Evolutionary conservation across 176 grass and related monocot genomes (phyloP).

Genomic region (Avena sativa): DNA sequence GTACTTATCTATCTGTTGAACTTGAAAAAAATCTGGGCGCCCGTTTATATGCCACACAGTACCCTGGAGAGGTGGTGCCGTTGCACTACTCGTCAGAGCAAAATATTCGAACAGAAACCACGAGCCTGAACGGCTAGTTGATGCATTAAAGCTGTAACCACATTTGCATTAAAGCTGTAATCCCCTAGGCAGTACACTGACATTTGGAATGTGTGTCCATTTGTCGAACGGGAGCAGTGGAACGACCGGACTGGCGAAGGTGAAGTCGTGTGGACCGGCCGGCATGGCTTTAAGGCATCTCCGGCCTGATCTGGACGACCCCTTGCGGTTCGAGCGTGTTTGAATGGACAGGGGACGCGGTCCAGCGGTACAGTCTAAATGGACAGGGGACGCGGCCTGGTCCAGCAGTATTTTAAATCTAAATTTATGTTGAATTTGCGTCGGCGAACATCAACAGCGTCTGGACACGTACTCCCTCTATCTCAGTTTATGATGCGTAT

Average conservation of each 20-base stretch:
- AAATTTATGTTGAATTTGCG: too few relatives aligned
- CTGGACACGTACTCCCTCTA: too few relatives aligned
- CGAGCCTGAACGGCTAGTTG: not conserved
- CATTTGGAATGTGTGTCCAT: not conserved
- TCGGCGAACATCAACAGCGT: too few relatives aligned
- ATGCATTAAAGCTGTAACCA: not conserved
- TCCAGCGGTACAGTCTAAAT: too few relatives aligned
- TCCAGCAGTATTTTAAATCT: too few relatives aligned
- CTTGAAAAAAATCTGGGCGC: too few relatives aligned
- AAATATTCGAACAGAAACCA: not conserved
- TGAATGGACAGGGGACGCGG: too few relatives aligned
- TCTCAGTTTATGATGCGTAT: too few relatives aligned
- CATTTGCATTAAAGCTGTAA: not conserved
- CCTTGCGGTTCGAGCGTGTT: too few relatives aligned
- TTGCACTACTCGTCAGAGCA: not conserved
- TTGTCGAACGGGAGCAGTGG: not conserved
- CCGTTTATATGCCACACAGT: not conserved
- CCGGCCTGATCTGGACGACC: too few relatives aligned
- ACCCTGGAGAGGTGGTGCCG: not conserved
- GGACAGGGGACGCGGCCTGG: too few relatives aligned
- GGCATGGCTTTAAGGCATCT: not conserved
- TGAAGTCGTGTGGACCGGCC: not conserved
- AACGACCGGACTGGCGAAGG: not conserved
- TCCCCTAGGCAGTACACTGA: not conserved
- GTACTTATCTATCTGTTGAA: not conserved